phyloP scores from a whole-genome alignment of 192 early-diverging fungal species.

The Podila clonocystis region DNA sequence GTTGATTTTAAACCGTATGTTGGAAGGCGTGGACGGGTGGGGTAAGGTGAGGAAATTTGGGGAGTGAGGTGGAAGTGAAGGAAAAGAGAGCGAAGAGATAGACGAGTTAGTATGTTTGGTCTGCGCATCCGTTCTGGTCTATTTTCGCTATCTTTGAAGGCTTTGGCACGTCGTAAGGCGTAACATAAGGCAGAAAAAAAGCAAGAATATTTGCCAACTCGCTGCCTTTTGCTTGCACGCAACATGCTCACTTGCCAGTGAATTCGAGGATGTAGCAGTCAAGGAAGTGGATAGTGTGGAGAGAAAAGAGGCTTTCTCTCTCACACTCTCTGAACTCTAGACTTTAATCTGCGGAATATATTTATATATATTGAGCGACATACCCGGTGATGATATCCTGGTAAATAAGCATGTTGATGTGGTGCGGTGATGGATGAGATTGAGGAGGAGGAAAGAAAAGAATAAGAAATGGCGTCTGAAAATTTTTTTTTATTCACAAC shows the following conservation, averaged over 20 bases:
- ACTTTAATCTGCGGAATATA: background rate
- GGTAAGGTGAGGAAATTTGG: background rate
- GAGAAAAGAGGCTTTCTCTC: background rate
- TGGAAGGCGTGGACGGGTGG: conserved; percentile 1
- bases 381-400: conserved; percentile 74
- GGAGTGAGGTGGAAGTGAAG: background rate
- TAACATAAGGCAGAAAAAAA: background rate
- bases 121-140: background rate
- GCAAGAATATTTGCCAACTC: background rate
- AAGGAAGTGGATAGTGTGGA: background rate
- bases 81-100: background rate
- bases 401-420: conserved; percentile 74
- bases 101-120: background rate
- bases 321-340: background rate
- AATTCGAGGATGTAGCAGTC: background rate
- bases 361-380: conserved; percentile 1
- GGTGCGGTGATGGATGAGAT: conserved; percentile 4
- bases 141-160: background rate
- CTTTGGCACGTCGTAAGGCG: background rate
- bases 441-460: conserved; percentile 14
- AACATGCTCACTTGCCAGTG: too few relatives aligned
- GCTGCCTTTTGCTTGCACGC: background rate
- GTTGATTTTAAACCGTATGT: background rate
- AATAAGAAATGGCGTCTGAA: conserved; percentile 3
- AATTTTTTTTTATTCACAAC: conserved; percentile 3